Evolutionary conservation across 2,329 filamentous ascomycete species (phyloP), one percentile per base, ranked within the genome.

Genomic region (Ampelomyces quisqualis): DNA sequence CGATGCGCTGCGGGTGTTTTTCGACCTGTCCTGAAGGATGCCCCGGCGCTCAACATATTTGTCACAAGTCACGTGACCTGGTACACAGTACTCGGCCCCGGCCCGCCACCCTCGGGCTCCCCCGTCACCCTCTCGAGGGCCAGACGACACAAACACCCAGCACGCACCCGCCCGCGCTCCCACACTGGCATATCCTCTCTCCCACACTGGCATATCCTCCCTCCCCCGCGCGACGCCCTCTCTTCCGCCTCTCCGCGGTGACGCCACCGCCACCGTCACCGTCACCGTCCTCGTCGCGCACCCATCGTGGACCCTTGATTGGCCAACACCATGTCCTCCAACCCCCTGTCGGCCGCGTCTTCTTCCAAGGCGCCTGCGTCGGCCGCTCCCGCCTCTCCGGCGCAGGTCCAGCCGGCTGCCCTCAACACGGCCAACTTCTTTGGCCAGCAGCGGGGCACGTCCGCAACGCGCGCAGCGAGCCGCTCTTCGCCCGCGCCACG

Each of bases 401-500:
- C 71, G 2, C 67, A 70, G 46, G 69, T 65, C n/a, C 72, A 71
- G 47, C 64, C 71, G 1, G 58, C 62, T 49, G 68, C 70, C 30
- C 64, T 69, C 54, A 69, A 73, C 48, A 64, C 68, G 41, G 65
- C 66, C 51, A 69, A 71, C 58, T 69, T 65, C 54, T 67, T 66
- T 53, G 68, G 69, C 38, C 70, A 74, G 53, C 68, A 68, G 46
- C 68, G 72, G 53, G 62, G 65, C 55, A 70, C 63, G 47, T 67
- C 63, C 49, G 69, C 63, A 45, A 58, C 67, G 51, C 66, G 64
- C 31, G 58, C 65, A 13, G 50, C 64, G 26, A 60, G 68, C 45
- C 64, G 70, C 40, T 56, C 67, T 27, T 62, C 64, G 34, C 62
- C 71, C 17, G 67, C 79, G 33, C 81, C 87, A 36, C 80, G 90